Evolutionary conservation across 2,329 filamentous ascomycete genomes (phyloP).

Genomic region (Cucurbitaria berberidis): DNA sequence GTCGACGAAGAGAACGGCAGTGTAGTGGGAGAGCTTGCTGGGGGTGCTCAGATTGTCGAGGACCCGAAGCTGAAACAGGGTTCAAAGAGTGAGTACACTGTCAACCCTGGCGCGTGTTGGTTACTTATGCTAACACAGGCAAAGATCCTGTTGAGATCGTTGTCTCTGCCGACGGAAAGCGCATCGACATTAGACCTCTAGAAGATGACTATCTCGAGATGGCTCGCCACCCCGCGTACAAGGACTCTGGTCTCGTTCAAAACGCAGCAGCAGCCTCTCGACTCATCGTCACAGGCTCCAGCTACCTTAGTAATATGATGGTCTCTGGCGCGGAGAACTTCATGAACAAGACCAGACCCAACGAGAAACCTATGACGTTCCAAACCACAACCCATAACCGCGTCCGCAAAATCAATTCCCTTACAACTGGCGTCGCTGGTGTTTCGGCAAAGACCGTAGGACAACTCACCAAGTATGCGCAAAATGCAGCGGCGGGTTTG

Average conservation of each 20-base stretch:
- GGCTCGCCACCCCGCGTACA: slow-evolving; percentile 88
- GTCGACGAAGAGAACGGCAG: slow-evolving; percentile 96
- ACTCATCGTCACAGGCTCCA: slow-evolving; percentile 86
- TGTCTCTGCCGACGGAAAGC: slow-evolving; percentile 71
- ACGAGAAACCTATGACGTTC: slow-evolving; percentile 83
- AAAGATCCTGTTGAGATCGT: slow-evolving; percentile 80
- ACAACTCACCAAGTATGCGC: slow-evolving; percentile 80
- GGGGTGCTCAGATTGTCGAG: slow-evolving; percentile 81
- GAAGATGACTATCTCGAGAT: slow-evolving; percentile 75
- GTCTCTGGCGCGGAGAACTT: slow-evolving; percentile 80
- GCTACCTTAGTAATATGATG: slow-evolving; percentile 78
- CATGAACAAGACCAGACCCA: slow-evolving; percentile 78
- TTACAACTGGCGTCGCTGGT: slow-evolving; percentile 78
- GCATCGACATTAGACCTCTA: slow-evolving; percentile 71
- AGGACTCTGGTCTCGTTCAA: slow-evolving; percentile 83
- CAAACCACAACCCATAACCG: slow-evolving; percentile 81
- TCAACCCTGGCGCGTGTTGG: not conserved
- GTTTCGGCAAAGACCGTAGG: slow-evolving; percentile 87
- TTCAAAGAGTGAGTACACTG: slow-evolving; percentile 75
- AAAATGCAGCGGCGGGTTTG: slow-evolving; percentile 83
- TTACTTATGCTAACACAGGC: slow-evolving; percentile 32
- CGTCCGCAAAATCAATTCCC: slow-evolving; percentile 87
- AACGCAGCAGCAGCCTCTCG: slow-evolving; percentile 88
- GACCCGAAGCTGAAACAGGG: slow-evolving; percentile 77
- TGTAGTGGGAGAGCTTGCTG: slow-evolving; percentile 88